Base-by-base conservation (phyloP, 495 filamentous ascomycete species). In the Lophium mytilinum region DNA sequence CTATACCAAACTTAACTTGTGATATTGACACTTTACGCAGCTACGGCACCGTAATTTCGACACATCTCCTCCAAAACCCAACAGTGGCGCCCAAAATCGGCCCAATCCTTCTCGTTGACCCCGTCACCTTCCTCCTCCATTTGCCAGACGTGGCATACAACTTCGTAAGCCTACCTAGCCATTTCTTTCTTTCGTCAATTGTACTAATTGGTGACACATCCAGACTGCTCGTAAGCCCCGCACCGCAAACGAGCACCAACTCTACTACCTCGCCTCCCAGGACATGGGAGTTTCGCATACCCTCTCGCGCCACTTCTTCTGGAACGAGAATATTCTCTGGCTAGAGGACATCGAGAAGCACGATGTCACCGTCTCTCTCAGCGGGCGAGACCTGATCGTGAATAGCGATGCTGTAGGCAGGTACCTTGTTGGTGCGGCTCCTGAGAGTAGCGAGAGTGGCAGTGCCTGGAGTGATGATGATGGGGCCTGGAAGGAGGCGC, bases 121-220 rank as follows among this genome's bases (percentile, higher is more conserved):
- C 84, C 0, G 81, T 87, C n/a, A 77, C 76, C 4, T 74, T 87
- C 33, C 60, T 85, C 18, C 71, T 87, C 35, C 84, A 87, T 66
- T 68, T 84, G 10, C 84, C 84, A 21, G 76, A 84, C 56, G 81
- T 87, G 40, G 82, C 83, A n/a, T 87, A 82, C 73, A 87, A 87
- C 63, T 87, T 87, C 63, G 61, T 62, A 46, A 61, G 53, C n/a
- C n/a, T n/a, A n/a, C n/a, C n/a, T n/a, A n/a, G n/a, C n/a, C n/a
- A 52, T 83, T 79, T 11, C 64, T 72, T 5, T 24, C 17, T 37
- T 37, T 21, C 8, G n/a, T 37, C 45, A n/a, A 18, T 35, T 19
- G 6, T 0, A 24, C 4, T 12, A 17, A 33, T 21, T 55, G 10
- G 35, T 30, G 18, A 9, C 8, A 33, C 9, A 18, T 34, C n/a